phyloP scores from a whole-genome alignment of 345 rosid species.

The Salix suchowensis region DNA sequence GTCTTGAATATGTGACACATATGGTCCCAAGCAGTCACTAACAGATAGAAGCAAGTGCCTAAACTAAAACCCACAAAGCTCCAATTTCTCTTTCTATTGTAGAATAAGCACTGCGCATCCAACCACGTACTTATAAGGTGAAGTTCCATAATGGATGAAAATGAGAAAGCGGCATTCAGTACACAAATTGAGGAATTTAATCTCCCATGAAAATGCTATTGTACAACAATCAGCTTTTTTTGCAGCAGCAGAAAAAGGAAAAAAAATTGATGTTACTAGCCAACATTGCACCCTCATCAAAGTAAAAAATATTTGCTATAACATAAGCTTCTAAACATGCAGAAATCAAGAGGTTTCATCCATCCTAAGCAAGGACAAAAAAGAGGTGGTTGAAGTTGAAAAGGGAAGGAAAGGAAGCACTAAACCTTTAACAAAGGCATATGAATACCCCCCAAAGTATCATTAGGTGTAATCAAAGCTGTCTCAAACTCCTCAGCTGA shows the following conservation, averaged over 20 bases:
- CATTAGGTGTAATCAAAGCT: conserved; percentile 78
- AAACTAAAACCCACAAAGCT: background rate
- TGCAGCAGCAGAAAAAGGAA: too few species aligned
- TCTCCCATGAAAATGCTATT: background rate
- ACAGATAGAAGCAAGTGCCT: background rate
- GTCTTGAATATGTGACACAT: background rate
- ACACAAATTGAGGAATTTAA: background rate
- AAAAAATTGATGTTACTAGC: background rate
- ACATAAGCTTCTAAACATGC: background rate
- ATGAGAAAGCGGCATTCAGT: background rate
- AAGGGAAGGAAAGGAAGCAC: conserved; percentile 24
- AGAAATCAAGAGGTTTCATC: background rate
- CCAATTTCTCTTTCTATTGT: background rate
- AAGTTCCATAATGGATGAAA: background rate
- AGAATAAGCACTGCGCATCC: background rate
- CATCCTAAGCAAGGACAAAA: background rate
- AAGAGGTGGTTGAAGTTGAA: background rate
- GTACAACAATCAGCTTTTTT: background rate
- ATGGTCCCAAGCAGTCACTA: background rate
- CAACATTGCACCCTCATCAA: conserved; percentile 6
- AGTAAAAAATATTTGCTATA: conserved; percentile 10
- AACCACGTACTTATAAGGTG: background rate
- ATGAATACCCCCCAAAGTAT: conserved; percentile 85
- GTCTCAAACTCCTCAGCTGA: conserved; percentile 98
- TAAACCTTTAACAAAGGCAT: conserved; percentile 92